Base-by-base conservation (phyloP, 1,139 yeast species). In the Yamadazyma taylorii region DNA sequence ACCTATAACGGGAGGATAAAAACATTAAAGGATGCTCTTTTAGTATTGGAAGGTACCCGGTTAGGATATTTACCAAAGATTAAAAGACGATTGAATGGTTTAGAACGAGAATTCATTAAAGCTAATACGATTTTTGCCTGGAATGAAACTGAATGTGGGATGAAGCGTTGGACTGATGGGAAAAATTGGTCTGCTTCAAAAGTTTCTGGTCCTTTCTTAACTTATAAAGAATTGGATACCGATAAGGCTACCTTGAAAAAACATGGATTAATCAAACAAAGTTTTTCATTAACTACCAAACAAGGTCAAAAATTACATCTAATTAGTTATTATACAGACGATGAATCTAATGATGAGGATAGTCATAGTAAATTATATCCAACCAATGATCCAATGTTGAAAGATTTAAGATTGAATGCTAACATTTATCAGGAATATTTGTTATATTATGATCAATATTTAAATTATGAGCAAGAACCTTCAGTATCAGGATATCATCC, bases 111-210 rank as follows among this genome's bases (percentile, higher is more conserved):
- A 23, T 60, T 58, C 36, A 81, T 83, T 32, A 60, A 60, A 15
- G 70, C 79, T 12, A 85, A 86, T n/a, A 69, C 81, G 2, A 73
- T 83, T 1, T 83, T 78, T 48, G 75, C 81, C 3, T 83, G 89
- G 89, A 81, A 79, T 52, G 89, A 83, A 56, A 66, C 73, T 16
- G 81, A 78, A 47, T 79, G 87, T 35, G 85, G 81, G 13, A 82
- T 83, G 80, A 73, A 79, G 46, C 61, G 89, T 29, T 83, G 90
- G 90, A 83, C 90, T 1, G 90, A 83, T 51, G 87, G 89, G 25
- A 72, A 73, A 46, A 67, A 75, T 28, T 83, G 89, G 89, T 73
- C 81, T 40, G 86, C 89, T 2, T 78, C 85, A 0, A 67, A 87
- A 46, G 88, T 83, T 3, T 70, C 75, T 14, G 86, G 87, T 2